A percentile compares a stretch with the other conserved stretches of the same genome.
Evolutionary conservation across 202 grass and related monocot genomes (phyloP).

Genomic region (Hordeum pubiflorum): DNA sequence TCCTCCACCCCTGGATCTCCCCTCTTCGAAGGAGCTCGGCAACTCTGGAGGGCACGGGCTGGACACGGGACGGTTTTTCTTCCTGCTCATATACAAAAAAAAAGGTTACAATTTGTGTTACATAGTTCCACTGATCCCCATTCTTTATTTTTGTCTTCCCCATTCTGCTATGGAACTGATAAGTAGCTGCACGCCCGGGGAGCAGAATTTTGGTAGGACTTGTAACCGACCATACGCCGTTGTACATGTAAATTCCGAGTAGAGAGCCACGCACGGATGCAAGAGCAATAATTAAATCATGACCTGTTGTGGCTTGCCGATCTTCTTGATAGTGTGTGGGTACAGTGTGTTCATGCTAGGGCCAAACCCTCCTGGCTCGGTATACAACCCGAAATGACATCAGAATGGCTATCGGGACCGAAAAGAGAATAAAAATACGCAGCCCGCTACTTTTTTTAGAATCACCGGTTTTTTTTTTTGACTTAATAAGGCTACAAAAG

Average conservation of each 20-base stretch:
- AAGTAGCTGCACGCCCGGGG: background rate
- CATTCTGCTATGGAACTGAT: background rate
- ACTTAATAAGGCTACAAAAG: too few relatives aligned
- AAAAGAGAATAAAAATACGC: too few relatives aligned
- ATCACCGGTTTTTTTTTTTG: too few relatives aligned
- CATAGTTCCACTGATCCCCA: slow-evolving; percentile 19
- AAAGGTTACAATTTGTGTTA: background rate
- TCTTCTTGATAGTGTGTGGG: too few relatives aligned
- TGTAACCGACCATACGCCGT: background rate
- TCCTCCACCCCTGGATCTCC: slow-evolving; percentile 15
- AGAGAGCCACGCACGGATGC: background rate
- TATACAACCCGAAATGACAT: too few relatives aligned
- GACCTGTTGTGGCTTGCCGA: background rate
- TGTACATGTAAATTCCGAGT: slow-evolving; percentile 45
- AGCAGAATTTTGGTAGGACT: slow-evolving; percentile 39
- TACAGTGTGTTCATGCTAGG: too few relatives aligned
- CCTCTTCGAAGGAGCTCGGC: slow-evolving; percentile 34
- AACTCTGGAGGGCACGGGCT: slow-evolving; percentile 21
- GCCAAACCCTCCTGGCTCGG: too few relatives aligned
- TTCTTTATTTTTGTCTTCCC: slow-evolving; percentile 26
- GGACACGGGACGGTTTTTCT: background rate
- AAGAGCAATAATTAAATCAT: slow-evolving; percentile 3
- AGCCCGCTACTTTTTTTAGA: too few relatives aligned
- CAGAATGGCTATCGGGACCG: too few relatives aligned
- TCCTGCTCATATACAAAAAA: slow-evolving; percentile 9